Conservation (phyloP, 257 asterid genomes). For the Gentiana straminea region DNA sequence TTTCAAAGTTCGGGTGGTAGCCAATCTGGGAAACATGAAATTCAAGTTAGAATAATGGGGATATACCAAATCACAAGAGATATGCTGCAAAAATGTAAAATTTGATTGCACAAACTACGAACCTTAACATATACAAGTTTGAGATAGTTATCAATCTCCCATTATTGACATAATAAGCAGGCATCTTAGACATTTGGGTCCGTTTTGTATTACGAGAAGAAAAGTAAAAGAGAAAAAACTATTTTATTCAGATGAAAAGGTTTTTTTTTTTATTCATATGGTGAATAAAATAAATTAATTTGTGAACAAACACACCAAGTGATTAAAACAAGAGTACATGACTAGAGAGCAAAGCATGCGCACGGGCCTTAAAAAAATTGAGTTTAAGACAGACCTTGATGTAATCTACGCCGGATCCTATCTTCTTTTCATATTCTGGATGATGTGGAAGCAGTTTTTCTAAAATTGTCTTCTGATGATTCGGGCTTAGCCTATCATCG, state of each 20-base stretch:
- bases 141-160: too few species aligned
- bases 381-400: conserved; percentile 15
- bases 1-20: conserved; percentile 78
- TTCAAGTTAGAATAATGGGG: too few species aligned
- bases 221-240: background rate
- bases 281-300: too few species aligned
- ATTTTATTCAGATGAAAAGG: too few species aligned
- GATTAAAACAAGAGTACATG: background rate
- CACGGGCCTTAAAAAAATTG: background rate
- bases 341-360: background rate
- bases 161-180: too few species aligned
- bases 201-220: too few species aligned
- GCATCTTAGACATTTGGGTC: too few species aligned
- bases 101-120: too few species aligned
- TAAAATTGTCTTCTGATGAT: conserved; percentile 63
- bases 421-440: conserved; percentile 64
- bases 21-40: conserved; percentile 53
- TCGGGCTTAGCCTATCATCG: conserved; percentile 75
- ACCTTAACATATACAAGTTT: too few species aligned
- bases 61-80: too few species aligned
- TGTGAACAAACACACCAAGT: background rate
- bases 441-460: conserved; percentile 79
- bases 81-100: too few species aligned
- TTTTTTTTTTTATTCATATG: too few species aligned
- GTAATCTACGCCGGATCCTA: conserved; percentile 72